These are phyloP conservation scores for Quillaja saponaria DNA, from an alignment of 306 rosid species.

Conservation along the genomic window DNA sequence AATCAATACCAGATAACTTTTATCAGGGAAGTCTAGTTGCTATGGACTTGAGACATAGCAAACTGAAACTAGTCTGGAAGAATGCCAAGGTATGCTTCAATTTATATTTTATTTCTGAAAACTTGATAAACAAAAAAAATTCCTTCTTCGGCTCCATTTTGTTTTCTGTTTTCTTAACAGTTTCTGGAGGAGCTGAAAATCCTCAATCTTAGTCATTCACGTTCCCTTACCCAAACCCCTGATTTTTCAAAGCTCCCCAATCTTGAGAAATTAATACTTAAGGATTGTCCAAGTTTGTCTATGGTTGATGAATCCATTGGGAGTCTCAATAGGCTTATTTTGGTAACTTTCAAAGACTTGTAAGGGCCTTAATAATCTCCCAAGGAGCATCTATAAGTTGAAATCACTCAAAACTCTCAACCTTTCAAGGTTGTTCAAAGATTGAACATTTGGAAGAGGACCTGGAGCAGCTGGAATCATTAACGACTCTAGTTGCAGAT, in stretches of 20 bases:
- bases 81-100: conserved; percentile 28
- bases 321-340: background rate
- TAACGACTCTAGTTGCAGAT: conserved; percentile 43
- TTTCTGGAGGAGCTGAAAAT: conserved; percentile 21
- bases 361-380: too few species aligned
- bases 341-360: too few species aligned
- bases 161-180: conserved; percentile 4
- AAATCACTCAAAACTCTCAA: conserved; percentile 40
- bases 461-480: conserved; percentile 43
- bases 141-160: too few species aligned
- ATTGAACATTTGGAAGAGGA: conserved; percentile 34
- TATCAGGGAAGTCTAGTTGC: conserved; percentile 29
- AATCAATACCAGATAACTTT: conserved; percentile 30
- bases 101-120: too few species aligned
- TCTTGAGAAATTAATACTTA: conserved; percentile 33
- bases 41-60: conserved; percentile 33
- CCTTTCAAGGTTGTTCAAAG: conserved; percentile 43
- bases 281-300: conserved; percentile 22
- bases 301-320: conserved; percentile 39
- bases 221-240: conserved; percentile 23
- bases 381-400: conserved; percentile 9
- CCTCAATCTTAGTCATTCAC: conserved; percentile 40
- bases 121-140: too few species aligned
- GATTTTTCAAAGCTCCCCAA: conserved; percentile 38
- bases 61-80: conserved; percentile 35